These are phyloP conservation scores for button mushroom (Agaricus bisporus) DNA, from an alignment of 768 basidiomycete species.

Conservation along the genomic window DNA sequence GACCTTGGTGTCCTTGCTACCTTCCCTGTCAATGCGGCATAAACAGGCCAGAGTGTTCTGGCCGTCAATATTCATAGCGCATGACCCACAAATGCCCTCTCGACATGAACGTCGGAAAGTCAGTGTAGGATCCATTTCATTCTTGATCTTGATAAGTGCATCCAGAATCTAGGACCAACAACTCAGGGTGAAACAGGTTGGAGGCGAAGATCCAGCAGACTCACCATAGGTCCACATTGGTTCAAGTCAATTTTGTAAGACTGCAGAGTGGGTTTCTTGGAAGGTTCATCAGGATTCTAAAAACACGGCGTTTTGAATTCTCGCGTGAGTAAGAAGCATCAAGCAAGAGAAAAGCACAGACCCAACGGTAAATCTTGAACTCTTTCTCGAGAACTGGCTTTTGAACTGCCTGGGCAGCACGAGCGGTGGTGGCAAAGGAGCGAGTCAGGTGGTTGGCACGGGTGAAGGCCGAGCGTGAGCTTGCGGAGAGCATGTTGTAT, in stretches of 20 bases:
- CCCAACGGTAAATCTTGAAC: slow-evolving; percentile 99
- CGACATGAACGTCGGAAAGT: slow-evolving; percentile 93
- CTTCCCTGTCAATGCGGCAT: slow-evolving; percentile 84
- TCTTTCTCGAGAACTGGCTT: slow-evolving; percentile 79
- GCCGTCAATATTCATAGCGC: slow-evolving; percentile 99
- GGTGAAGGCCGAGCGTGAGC: slow-evolving; percentile 5
- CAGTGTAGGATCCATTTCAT: slow-evolving; percentile 93
- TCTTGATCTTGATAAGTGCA: slow-evolving; percentile 98
- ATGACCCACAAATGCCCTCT: slow-evolving; percentile 96
- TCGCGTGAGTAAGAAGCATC: background rate
- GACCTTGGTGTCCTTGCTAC: slow-evolving; percentile 74
- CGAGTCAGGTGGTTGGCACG: slow-evolving; percentile 15
- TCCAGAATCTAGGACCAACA: slow-evolving; percentile 57
- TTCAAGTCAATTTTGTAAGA: slow-evolving; percentile 89
- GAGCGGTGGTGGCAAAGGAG: slow-evolving; percentile 15
- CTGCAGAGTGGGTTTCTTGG: slow-evolving; percentile 86
- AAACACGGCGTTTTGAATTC: slow-evolving; percentile 16
- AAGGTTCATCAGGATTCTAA: slow-evolving; percentile 91
- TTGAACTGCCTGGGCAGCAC: slow-evolving; percentile 35
- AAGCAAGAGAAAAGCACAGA: slow-evolving; percentile 27
- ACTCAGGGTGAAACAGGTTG: background rate
- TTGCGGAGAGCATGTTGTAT: slow-evolving; percentile 7
- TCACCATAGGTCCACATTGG: slow-evolving; percentile 92
- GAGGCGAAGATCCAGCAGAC: background rate
- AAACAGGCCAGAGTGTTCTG: slow-evolving; percentile 97